Percentiles rank a stretch among this genome's conserved stretches.
Evolutionary conservation across 140 eudicot genomes (phyloP).

Genomic region (Artemisia princeps): DNA sequence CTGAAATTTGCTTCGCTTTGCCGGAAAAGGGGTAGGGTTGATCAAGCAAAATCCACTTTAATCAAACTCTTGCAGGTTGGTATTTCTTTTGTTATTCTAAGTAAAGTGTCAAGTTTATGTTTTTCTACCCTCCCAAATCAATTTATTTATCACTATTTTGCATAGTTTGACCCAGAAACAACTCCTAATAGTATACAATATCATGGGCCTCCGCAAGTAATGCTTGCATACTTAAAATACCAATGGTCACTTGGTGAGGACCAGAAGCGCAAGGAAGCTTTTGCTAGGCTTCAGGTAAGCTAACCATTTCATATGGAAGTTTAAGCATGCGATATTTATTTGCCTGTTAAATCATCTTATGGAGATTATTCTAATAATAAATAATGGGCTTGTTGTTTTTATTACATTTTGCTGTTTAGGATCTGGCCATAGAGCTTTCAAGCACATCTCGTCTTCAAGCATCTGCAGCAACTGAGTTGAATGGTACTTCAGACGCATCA

Average conservation of each 20-base stretch:
- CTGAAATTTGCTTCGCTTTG: slow-evolving; percentile 87
- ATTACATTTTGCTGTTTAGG: slow-evolving; percentile 30
- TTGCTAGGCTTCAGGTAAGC: slow-evolving; percentile 71
- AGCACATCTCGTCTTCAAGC: slow-evolving; percentile 41
- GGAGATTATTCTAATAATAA: neutral
- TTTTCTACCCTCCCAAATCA: neutral
- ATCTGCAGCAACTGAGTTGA: slow-evolving; percentile 31
- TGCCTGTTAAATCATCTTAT: too few species aligned
- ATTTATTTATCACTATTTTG: slow-evolving; percentile 9
- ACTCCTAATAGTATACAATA: slow-evolving; percentile 61
- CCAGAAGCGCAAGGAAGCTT: slow-evolving; percentile 86
- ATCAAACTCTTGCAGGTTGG: slow-evolving; percentile 86
- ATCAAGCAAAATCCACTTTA: slow-evolving; percentile 89
- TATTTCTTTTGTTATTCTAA: slow-evolving; percentile 12
- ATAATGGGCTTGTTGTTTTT: neutral
- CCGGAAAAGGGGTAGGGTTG: slow-evolving; percentile 85
- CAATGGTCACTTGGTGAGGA: slow-evolving; percentile 99
- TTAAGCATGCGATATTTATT: too few species aligned
- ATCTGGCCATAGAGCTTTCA: slow-evolving; percentile 68
- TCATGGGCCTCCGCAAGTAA: slow-evolving; percentile 87
- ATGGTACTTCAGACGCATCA: slow-evolving; percentile 43
- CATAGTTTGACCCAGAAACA: slow-evolving; percentile 91
- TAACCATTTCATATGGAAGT: slow-evolving; percentile 10
- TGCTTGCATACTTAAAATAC: slow-evolving; percentile 77
- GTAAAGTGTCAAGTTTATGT: neutral